These are phyloP conservation scores for Bimuria novae-zelandiae DNA, from an alignment of 2,329 filamentous ascomycete species.

Conservation along the genomic window DNA sequence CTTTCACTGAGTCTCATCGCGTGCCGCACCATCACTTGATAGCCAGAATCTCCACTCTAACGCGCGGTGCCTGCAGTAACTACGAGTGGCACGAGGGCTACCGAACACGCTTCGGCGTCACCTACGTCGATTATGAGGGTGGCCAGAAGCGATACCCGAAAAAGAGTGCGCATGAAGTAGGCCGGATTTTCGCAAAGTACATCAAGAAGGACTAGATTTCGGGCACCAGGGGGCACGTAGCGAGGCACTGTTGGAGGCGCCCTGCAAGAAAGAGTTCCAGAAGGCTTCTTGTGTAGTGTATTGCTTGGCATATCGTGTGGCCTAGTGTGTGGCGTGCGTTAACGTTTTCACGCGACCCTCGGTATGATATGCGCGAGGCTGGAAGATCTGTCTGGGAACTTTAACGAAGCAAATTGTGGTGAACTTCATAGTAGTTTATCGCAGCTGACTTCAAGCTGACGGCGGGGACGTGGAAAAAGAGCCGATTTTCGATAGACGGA, in stretches of 20 bases:
- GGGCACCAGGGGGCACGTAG: background rate
- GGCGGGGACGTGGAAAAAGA: background rate
- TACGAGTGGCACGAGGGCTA: slow-evolving; percentile 94
- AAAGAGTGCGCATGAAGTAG: slow-evolving; percentile 77
- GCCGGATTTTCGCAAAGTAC: slow-evolving; percentile 71
- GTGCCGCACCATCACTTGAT: background rate
- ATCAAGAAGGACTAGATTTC: slow-evolving; percentile 62
- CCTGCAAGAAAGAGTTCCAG: background rate
- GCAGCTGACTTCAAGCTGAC: no score
- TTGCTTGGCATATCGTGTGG: background rate
- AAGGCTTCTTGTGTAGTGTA: background rate
- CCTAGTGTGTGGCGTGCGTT: background rate
- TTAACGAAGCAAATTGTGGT: background rate
- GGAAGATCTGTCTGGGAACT: background rate
- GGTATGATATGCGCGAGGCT: background rate
- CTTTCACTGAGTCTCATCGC: background rate
- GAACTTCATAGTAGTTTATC: no score
- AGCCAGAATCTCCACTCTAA: slow-evolving; percentile 23
- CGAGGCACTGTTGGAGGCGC: slow-evolving; percentile 13
- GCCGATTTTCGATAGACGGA: slow-evolving; percentile 3
- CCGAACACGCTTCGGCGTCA: slow-evolving; percentile 82
- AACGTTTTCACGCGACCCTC: no score
- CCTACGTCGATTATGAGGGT: slow-evolving; percentile 79
- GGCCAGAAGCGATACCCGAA: slow-evolving; percentile 81
- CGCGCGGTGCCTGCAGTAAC: slow-evolving; percentile 59